These are phyloP conservation scores for Cryptococcus sp. DNA, from an alignment of 1,284 basidiomycete genomes.

Conservation along the genomic window DNA sequence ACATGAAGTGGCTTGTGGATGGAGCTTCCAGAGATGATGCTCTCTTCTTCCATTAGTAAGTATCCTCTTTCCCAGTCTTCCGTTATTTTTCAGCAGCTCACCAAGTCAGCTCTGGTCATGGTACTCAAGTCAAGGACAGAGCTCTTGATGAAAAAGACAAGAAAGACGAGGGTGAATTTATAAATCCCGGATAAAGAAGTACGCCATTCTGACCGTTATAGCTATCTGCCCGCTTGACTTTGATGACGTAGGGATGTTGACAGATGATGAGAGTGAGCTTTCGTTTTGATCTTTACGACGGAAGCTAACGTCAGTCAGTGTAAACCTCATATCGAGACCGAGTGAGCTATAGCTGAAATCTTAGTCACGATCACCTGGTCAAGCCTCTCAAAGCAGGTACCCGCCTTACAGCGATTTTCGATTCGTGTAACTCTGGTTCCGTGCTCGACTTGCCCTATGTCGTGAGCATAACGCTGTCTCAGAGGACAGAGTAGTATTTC, in stretches of 20 bases:
- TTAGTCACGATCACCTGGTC: constrained; percentile 55
- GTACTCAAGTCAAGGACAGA: constrained; percentile 69
- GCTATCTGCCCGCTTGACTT: constrained; percentile 84
- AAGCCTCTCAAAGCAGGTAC: constrained; percentile 71
- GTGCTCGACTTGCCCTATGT: constrained; percentile 52
- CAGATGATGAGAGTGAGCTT: constrained; percentile 55
- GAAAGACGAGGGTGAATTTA: constrained; percentile 27
- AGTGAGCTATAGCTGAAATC: not conserved
- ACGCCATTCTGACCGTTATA: not conserved
- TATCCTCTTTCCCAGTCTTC: not conserved
- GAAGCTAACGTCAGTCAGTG: not conserved
- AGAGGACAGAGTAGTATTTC: not conserved
- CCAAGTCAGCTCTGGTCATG: constrained; percentile 60
- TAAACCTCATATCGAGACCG: not conserved
- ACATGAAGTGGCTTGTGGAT: constrained; percentile 81
- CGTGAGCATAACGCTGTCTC: constrained; percentile 9
- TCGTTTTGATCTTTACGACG: not conserved
- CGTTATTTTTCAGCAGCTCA: not conserved
- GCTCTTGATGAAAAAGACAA: constrained; percentile 54
- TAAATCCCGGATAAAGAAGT: not conserved
- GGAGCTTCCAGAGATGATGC: constrained; percentile 77
- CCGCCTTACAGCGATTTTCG: constrained; percentile 82
- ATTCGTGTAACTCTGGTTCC: constrained; percentile 51
- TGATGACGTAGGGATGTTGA: constrained; percentile 65
- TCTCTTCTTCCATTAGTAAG: constrained; percentile 73